Base-by-base conservation (phyloP, 495 filamentous ascomycete species). In the Podospora appendiculata region DNA sequence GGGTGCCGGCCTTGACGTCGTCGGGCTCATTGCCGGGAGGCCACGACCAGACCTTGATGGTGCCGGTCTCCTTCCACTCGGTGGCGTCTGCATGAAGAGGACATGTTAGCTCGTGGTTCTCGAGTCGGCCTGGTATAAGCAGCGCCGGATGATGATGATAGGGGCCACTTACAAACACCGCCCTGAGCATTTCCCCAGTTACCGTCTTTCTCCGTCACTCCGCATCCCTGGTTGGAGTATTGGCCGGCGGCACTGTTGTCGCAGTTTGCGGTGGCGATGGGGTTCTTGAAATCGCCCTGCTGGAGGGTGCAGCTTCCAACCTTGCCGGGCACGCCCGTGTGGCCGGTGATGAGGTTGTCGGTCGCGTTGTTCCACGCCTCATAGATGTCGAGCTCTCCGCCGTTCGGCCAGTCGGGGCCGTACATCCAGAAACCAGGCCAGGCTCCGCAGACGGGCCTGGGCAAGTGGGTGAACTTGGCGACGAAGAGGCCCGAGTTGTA, bases 331-430 rank as follows among this genome's bases (percentile, higher is more conserved):
- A 69, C 66, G 13, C 70, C 71, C 1, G 88, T 90, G 63, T 96
- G 91, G 52, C 88, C 69, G 12, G 88, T 83, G 51, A 92, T 81
- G 46, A 74, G 64, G 65, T 95, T 89, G 46, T 71, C 62, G 1
- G 70, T 62, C 48, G 83, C 72, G 53, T 73, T 50, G 68, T 91
- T 89, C 63, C 92, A 88, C 50, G 83, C 83, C 70, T 96, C 90
- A 58, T 93, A 88, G 60, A 95, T 87, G 71, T 95, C 90, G 55
- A 94, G 85, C 70, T 96, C 90, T 25, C 90, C 90, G 50, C 81
- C 76, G 4, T 67, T 65, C 0, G 90, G 90, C 90, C 90, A 96
- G 40, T 79, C 73, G 45, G 75, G 70, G 32, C 89, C 87, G 10
- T 81, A 71, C n/a, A 83, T 84, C 88, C 89, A 94, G 58, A 68